Evolutionary conservation across 1,284 basidiomycete genomes (phyloP).

Genomic region (Austroboletus novae-zelandiae): DNA sequence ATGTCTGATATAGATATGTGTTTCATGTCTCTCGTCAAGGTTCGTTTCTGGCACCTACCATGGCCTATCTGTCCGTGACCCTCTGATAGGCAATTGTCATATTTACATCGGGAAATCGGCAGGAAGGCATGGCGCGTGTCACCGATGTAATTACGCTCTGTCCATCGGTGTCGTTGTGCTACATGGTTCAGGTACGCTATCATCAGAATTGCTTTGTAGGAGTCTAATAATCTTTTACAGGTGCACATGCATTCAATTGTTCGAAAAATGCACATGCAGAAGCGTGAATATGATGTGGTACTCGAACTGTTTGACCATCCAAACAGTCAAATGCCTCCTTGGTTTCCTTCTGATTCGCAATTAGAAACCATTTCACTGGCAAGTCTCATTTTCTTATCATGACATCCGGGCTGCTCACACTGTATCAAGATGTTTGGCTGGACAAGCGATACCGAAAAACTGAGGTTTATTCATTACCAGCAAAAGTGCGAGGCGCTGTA

Average conservation of each 20-base stretch:
- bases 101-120: background rate
- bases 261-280: background rate
- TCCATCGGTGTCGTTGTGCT: background rate
- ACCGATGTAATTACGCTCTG: background rate
- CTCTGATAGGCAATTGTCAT: background rate
- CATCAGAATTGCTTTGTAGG: background rate
- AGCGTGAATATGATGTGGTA: background rate
- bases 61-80: background rate
- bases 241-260: background rate
- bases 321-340: background rate
- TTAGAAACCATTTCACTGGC: no score
- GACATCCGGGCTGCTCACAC: no score
- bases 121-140: background rate
- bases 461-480: no score
- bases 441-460: no score
- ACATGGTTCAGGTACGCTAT: background rate
- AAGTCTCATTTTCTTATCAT: no score
- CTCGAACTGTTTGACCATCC: background rate
- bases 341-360: background rate
- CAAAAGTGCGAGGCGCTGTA: no score
- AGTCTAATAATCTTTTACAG: background rate
- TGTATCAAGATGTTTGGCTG: no score
- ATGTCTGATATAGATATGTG: background rate
- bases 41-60: background rate
- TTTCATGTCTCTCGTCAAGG: background rate